Base-by-base conservation (phyloP, 192 early-diverging fungal species). In the Mortierella hygrophila region DNA sequence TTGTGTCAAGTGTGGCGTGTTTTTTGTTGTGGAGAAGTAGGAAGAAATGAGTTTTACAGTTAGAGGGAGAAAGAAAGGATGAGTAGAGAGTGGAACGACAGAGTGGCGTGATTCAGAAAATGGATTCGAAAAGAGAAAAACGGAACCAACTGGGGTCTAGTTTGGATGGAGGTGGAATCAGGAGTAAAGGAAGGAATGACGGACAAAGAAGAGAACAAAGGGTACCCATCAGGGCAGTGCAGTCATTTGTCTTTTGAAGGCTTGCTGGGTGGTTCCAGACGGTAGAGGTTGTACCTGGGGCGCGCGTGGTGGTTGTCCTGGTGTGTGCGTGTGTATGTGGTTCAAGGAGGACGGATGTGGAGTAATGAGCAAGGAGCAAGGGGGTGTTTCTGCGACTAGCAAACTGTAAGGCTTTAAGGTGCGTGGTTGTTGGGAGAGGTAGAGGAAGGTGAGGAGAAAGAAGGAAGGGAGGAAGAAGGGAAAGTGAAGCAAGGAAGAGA, bases 91-190 rank as follows among this genome's bases (percentile, higher is more conserved):
- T 65, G 29, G 60, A 65, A 65, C 35, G 60, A 65, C 60, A 26
- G 11, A 65, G 60, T 65, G 29, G 60, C 60, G 60, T 65, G 60
- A 65, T 65, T 65, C 26, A 65, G n/a, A 32, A 32, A 65, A 65
- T 65, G 55, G 16, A 52, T 52, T 52, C 18, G 2, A 16, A 52
- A 52, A 52, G 13, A 52, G 26, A 18, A 18, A 57, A 26, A 9
- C 9, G 60, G 60, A 35, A 15, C 29, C 60, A 4, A 11, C 3
- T 26, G 26, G 60, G 60, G 60, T 65, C 26, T 4, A 29, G 26
- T 9, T 9, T 65, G 60, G 60, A 10, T 3, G 60, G 13, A 10
- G 11, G 13, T 65, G 29, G 60, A 65, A 65, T 65, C 55, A 57
- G 60, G 60, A 65, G 29, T 13, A 29, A 29, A 26, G n/a, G 7